Base-by-base conservation (phyloP, 345 rosid genomes). In the Gossypium sturtianum region DNA sequence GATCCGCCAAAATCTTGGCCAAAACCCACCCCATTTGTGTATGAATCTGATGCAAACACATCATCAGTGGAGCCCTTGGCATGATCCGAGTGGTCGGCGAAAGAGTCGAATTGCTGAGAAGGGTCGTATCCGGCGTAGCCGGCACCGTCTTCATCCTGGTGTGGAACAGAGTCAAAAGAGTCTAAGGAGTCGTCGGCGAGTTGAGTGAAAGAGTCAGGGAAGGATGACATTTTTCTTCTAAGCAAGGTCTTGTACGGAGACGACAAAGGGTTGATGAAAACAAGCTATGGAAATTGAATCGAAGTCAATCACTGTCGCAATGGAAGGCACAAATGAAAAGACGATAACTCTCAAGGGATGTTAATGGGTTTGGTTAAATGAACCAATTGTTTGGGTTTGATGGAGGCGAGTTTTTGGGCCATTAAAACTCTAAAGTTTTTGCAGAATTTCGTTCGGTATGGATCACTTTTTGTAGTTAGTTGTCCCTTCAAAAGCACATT, bases 1-100 rank as follows among this genome's bases (percentile, higher is more conserved):
- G 83, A 80, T 67, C 70, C 89, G 8, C 82, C 86, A 71, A 77
- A 80, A 19, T 76, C 83, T 66, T 79, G 86, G 48, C 70, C 84
- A 27, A 81, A 77, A 1, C 47, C 87, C 23, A 45, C 76, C 1
- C 83, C 87, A 78, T 87, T 82, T 15, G 79, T 80, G 75, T 83
- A 68, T 11, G 83, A 70, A 45, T 83, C 82, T 9, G 88, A 78
- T 10, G 70, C 81, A 38, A 84, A 84, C 5, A 77, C 80, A 12
- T 79, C 87, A 17, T 82, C 78, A 64, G 61, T 77, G 7, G 81
- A 66, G 20, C 79, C 82, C 45, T 74, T 74, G n/a, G 63, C 71
- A 23, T 61, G 74, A 49, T 66, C 76, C 15, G 78, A 75, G 12
- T 67, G 82, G 43, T 63, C 71, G 2, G 67, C 27, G 70, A 73